Conservation (phyloP, 1,139 yeast genomes). For the Scheffersomyces titani region DNA sequence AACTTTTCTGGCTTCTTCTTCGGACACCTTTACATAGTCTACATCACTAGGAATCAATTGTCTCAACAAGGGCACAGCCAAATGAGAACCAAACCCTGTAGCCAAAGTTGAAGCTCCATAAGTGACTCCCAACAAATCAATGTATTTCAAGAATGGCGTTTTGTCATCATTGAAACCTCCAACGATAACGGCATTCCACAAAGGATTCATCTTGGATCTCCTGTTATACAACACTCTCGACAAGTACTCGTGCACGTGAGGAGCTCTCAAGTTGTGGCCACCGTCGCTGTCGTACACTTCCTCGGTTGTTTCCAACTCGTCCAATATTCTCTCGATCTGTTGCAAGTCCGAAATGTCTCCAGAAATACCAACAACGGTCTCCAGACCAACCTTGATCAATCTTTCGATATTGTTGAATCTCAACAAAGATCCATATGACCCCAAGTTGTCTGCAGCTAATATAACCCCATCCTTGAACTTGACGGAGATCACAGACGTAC, state of each 20-base stretch:
- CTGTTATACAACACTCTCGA: constrained; percentile 83
- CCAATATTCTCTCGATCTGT: constrained; percentile 71
- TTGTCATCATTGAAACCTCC: constrained; percentile 79
- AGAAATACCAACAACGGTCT: constrained; percentile 88
- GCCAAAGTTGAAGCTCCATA: constrained; percentile 89
- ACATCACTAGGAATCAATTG: constrained; percentile 77
- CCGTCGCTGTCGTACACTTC: constrained; percentile 81
- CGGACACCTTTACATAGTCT: constrained; percentile 68
- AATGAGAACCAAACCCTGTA: constrained; percentile 94
- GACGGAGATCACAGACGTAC: constrained; percentile 91
- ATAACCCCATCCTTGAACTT: constrained; percentile 89
- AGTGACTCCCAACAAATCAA: constrained; percentile 89
- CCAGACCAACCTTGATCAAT: constrained; percentile 76
- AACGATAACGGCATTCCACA: constrained; percentile 92
- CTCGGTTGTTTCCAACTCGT: constrained; percentile 70
- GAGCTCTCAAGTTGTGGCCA: constrained; percentile 73
- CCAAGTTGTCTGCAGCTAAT: constrained; percentile 94
- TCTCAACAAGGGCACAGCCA: constrained; percentile 91
- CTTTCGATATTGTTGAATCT: constrained; percentile 86
- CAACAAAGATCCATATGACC: constrained; percentile 89
- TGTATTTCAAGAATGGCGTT: constrained; percentile 76
- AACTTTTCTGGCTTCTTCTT: constrained; percentile 73
- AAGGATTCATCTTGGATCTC: constrained; percentile 91
- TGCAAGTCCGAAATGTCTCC: constrained; percentile 97
- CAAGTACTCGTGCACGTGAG: constrained; percentile 85